Conservation (phyloP, 257 asterid species). For the Solanum okadae region DNA sequence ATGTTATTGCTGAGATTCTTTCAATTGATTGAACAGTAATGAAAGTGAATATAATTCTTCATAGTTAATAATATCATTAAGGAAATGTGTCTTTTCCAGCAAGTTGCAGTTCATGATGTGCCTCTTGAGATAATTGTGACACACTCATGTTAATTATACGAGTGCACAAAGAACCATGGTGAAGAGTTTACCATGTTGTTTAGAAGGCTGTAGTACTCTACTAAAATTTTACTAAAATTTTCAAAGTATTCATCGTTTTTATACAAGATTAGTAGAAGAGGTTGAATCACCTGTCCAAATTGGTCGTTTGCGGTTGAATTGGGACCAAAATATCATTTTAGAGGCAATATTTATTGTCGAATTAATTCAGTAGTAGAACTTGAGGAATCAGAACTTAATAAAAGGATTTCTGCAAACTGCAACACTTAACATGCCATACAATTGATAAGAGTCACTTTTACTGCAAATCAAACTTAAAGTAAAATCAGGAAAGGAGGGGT, state of each 20-base stretch:
- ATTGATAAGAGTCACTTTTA: not conserved
- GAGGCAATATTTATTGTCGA: not conserved
- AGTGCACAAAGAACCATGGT: not conserved
- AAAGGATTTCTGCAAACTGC: not conserved
- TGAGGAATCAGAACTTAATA: not conserved
- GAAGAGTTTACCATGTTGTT: not conserved
- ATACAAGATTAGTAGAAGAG: not conserved
- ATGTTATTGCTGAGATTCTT: slow-evolving; percentile 3
- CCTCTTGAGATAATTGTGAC: not conserved
- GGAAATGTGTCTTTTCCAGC: not conserved
- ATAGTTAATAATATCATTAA: not conserved
- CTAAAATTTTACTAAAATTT: not conserved
- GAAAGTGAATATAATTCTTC: not conserved
- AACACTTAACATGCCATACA: not conserved
- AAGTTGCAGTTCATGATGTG: not conserved
- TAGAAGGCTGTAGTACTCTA: not conserved
- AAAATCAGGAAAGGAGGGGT: not conserved
- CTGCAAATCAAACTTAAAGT: not conserved
- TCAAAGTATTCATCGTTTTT: not conserved
- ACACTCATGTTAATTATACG: not conserved
- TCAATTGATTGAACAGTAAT: not conserved
- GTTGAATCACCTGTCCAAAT: not conserved
- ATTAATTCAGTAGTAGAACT: not conserved
- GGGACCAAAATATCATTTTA: not conserved
- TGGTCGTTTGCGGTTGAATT: not conserved